These are phyloP conservation scores for Flaveria floridana DNA, from an alignment of 140 eudicot species.

Conservation along the genomic window DNA sequence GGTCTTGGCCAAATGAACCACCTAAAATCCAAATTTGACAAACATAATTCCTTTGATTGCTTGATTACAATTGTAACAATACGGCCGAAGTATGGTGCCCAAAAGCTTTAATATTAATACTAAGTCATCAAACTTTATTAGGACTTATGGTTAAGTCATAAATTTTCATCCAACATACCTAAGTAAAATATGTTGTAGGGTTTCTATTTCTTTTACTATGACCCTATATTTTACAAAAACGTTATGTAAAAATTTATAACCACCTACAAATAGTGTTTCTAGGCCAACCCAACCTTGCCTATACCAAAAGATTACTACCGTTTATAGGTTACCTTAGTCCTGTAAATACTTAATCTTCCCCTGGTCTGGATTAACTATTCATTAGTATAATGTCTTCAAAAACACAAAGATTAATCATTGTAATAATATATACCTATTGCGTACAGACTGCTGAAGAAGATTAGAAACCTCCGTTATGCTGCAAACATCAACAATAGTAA, in stretches of 20 bases:
- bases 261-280: background rate
- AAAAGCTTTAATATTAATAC: no score
- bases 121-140: no score
- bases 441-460: slow-evolving; percentile 81
- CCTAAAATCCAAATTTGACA: no score
- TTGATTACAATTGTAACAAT: no score
- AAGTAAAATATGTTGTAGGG: no score
- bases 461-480: slow-evolving; percentile 66
- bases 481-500: slow-evolving; percentile 74
- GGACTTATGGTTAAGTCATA: no score
- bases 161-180: no score
- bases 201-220: no score
- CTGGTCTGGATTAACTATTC: background rate
- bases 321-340: background rate
- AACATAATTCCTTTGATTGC: no score
- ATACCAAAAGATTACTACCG: background rate
- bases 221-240: background rate
- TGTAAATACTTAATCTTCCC: background rate
- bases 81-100: no score
- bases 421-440: slow-evolving; percentile 60
- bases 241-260: background rate
- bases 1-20: no score
- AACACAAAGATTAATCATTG: background rate
- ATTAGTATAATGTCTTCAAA: background rate
- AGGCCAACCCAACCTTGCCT: background rate